These are phyloP conservation scores for Phanerodontia chrysosporium DNA, from an alignment of 768 basidiomycete species.

Conservation along the genomic window DNA sequence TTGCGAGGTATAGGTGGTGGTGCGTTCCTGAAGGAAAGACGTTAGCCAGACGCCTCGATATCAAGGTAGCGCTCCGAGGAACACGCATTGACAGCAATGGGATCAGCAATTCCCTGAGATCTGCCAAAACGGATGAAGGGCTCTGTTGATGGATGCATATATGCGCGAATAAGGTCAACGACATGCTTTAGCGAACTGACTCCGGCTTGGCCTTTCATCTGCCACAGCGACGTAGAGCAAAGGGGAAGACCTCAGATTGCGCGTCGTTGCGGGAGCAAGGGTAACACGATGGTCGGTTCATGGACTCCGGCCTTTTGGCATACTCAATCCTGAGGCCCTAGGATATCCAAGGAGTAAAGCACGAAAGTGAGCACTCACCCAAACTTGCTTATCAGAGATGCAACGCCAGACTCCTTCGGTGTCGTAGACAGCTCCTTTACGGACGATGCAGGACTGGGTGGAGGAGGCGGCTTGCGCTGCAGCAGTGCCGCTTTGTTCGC, in stretches of 20 bases:
- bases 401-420: conserved; percentile 24
- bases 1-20: not conserved
- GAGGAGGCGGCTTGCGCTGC: conserved; percentile 13
- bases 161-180: not conserved
- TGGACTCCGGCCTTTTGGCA: too few relatives aligned
- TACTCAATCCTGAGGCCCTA: too few relatives aligned
- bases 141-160: not conserved
- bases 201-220: not conserved
- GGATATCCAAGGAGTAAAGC: not conserved
- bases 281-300: too few relatives aligned
- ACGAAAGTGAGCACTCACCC: conserved; percentile 36
- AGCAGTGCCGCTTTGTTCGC: conserved; percentile 4
- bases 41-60: not conserved
- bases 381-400: conserved; percentile 42
- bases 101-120: not conserved
- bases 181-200: not conserved
- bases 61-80: not conserved
- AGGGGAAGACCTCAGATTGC: too few relatives aligned
- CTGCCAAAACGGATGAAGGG: not conserved
- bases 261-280: not conserved
- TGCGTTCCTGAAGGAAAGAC: conserved; percentile 5
- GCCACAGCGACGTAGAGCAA: too few relatives aligned
- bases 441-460: not conserved
- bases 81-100: not conserved
- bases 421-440: not conserved